Evolutionary conservation across 177 flowering plant genomes (phyloP).

Genomic region (Vitis hybrid): DNA sequence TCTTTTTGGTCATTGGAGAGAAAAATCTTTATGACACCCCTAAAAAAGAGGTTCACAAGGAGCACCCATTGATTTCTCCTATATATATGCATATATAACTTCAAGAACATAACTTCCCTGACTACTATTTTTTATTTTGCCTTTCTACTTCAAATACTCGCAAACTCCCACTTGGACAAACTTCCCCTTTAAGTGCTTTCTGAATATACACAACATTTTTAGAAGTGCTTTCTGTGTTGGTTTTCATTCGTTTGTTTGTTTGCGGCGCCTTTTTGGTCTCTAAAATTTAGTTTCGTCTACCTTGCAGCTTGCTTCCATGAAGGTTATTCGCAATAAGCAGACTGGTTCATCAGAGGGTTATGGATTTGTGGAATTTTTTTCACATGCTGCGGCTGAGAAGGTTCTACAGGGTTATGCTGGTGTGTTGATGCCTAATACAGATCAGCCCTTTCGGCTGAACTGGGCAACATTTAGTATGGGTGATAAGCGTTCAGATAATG

Average conservation of each 20-base stretch:
- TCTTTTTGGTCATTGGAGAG: no score
- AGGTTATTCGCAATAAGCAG: conserved; percentile 94
- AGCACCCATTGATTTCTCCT: no score
- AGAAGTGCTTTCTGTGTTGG: no score
- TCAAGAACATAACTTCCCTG: no score
- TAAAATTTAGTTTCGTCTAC: not conserved
- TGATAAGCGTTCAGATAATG: conserved; percentile 77
- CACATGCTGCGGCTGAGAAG: conserved; percentile 85
- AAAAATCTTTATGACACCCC: no score
- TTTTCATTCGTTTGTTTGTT: not conserved
- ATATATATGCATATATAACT: no score
- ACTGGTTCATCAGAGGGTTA: conserved; percentile 88
- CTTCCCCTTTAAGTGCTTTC: no score
- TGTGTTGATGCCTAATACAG: conserved; percentile 77
- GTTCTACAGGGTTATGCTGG: conserved; percentile 68
- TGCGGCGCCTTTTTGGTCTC: not conserved
- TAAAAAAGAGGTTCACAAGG: no score
- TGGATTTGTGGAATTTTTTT: conserved; percentile 84
- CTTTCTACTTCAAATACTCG: no score
- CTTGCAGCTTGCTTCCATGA: conserved; percentile 61
- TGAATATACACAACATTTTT: no score
- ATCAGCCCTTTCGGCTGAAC: conserved; percentile 83
- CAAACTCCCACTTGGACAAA: no score
- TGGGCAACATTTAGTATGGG: conserved; percentile 96
- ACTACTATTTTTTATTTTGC: no score